A percentile compares a stretch with the other conserved stretches of the same genome.
Evolutionary conservation across 2,329 filamentous ascomycete genomes (phyloP).

Genomic region (Diaporthe citriasiana): DNA sequence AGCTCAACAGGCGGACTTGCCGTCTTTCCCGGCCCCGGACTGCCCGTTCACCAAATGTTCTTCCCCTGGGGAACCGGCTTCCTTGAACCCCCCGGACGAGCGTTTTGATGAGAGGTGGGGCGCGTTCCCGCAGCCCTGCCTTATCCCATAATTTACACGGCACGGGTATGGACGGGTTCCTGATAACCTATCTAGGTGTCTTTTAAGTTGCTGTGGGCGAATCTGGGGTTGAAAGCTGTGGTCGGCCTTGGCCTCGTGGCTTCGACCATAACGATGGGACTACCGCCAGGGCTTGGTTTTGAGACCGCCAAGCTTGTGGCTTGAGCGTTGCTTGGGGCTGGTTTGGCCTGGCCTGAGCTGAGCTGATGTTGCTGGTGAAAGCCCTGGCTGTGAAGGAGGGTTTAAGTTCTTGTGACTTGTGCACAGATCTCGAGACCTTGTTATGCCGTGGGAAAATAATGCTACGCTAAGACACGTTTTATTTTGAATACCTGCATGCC

Average conservation of each 20-base stretch:
- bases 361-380: too few relatives aligned
- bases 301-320: neutral
- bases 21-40: constrained; percentile 19
- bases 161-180: neutral
- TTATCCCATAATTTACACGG: neutral
- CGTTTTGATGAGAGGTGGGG: neutral
- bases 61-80: neutral
- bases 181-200: neutral
- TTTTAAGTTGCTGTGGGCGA: constrained; percentile 7
- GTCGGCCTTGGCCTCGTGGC: neutral
- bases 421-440: too few relatives aligned
- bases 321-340: neutral
- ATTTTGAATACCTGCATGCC: too few relatives aligned
- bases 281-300: neutral
- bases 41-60: neutral
- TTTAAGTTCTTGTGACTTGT: too few relatives aligned
- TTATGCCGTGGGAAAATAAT: too few relatives aligned
- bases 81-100: neutral
- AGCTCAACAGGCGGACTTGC: constrained; percentile 15
- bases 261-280: neutral
- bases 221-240: neutral
- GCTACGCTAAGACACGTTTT: too few relatives aligned
- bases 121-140: neutral
- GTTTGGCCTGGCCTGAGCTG: neutral
- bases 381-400: too few relatives aligned